A percentile compares a stretch with the other conserved stretches of the same genome.
Conservation (phyloP, 2,329 filamentous ascomycete species). For the Cercospora sojina region DNA sequence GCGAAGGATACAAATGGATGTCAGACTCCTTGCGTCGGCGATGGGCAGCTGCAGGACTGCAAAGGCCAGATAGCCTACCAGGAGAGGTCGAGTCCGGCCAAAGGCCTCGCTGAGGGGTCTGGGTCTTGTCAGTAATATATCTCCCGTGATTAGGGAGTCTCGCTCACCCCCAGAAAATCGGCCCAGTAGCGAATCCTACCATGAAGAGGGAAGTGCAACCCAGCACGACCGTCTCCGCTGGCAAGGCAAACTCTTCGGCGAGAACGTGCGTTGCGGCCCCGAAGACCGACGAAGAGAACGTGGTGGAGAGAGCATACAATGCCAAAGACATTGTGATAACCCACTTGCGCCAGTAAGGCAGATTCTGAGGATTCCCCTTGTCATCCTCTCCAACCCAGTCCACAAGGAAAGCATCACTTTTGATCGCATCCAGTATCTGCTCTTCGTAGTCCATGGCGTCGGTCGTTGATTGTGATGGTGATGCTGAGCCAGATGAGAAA, state of each 20-base stretch:
- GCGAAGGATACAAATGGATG: constrained; percentile 46
- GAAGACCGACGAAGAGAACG: constrained; percentile 19
- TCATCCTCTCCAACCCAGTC: constrained; percentile 20
- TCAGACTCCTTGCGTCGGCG: constrained; percentile 45
- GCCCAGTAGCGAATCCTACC: constrained; percentile 59
- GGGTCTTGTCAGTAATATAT: not conserved
- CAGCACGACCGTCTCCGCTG: constrained; percentile 14
- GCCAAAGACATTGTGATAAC: constrained; percentile 18
- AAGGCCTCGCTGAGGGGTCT: constrained; percentile 57
- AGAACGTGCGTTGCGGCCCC: constrained; percentile 11
- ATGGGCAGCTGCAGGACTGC: constrained; percentile 43
- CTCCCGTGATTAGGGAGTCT: not conserved
- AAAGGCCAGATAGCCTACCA: constrained; percentile 39
- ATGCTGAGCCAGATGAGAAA: not conserved
- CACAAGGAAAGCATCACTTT: constrained; percentile 13
- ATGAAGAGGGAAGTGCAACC: constrained; percentile 61
- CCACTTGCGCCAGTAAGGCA: constrained; percentile 19
- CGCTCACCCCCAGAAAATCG: constrained; percentile 40
- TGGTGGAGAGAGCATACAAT: constrained; percentile 16
- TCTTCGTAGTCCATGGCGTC: constrained; percentile 6
- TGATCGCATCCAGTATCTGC: constrained; percentile 8
- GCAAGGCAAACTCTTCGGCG: constrained; percentile 11
- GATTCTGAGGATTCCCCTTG: constrained; percentile 18
- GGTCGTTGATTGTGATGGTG: not conserved
- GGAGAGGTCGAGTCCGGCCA: constrained; percentile 44